Conservation (phyloP, 1,139 yeast genomes). For the Blastobotrys arbuscula region DNA sequence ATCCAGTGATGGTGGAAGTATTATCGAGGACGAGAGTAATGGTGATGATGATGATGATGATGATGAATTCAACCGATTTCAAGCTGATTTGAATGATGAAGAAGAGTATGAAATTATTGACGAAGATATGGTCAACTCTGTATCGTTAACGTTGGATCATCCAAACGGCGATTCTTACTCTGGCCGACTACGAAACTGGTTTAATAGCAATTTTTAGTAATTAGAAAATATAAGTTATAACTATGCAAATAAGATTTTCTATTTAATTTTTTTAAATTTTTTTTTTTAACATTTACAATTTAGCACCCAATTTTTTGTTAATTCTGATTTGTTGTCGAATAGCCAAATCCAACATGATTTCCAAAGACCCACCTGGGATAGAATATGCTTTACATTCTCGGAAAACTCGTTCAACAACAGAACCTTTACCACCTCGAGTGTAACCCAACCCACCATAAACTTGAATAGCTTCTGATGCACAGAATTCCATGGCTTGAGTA, state of each 20-base stretch:
- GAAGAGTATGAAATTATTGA: slow-evolving; percentile 3
- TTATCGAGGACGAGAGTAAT: too few species aligned
- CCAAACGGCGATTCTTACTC: background rate
- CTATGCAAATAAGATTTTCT: too few species aligned
- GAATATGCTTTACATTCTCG: slow-evolving; percentile 42
- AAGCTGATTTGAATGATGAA: background rate
- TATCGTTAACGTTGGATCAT: background rate
- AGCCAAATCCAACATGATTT: slow-evolving; percentile 40
- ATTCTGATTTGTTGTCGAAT: slow-evolving; percentile 39
- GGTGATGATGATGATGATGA: background rate
- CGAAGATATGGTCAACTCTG: slow-evolving; percentile 1
- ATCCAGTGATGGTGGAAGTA: too few species aligned
- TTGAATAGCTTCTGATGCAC: slow-evolving; percentile 43
- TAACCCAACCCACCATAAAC: slow-evolving; percentile 43
- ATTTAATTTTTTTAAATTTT: too few species aligned
- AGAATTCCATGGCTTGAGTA: slow-evolving; percentile 39
- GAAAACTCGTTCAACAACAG: slow-evolving; percentile 40
- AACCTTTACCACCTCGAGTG: slow-evolving; percentile 42
- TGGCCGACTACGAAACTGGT: background rate
- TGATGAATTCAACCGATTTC: background rate
- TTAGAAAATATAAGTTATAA: too few species aligned
- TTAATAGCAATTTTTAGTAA: background rate
- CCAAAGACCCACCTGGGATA: slow-evolving; percentile 44
- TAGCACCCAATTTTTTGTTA: slow-evolving; percentile 38
- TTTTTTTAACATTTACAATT: slow-evolving; percentile 24